Evolutionary conservation across 129 eudicot genomes (phyloP).

Genomic region (Artemisia argyi): DNA sequence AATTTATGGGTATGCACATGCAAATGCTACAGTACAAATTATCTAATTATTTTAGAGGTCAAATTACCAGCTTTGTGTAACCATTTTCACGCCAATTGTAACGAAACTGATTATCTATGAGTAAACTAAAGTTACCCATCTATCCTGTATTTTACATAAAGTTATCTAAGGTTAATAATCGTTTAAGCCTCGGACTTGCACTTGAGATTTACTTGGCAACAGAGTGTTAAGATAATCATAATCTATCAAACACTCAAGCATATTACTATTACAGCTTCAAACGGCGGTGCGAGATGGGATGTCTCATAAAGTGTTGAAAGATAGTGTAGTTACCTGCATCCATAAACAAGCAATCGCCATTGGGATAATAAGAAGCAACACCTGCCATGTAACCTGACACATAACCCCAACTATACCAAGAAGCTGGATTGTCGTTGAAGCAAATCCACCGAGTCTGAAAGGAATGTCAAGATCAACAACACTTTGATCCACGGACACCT

Average conservation of each 20-base stretch:
- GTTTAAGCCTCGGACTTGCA: too few species aligned
- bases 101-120: too few species aligned
- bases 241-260: too few species aligned
- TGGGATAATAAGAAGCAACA: slow-evolving; percentile 85
- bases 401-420: slow-evolving; percentile 90
- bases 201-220: too few species aligned
- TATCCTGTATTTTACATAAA: too few species aligned
- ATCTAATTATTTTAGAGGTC: too few species aligned
- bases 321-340: slow-evolving; percentile 79
- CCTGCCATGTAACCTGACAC: slow-evolving; percentile 87
- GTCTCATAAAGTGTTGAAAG: not conserved
- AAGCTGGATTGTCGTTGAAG: slow-evolving; percentile 90
- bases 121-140: too few species aligned
- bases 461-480: slow-evolving; percentile 95
- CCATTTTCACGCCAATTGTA: too few species aligned
- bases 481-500: slow-evolving; percentile 96
- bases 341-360: slow-evolving; percentile 94
- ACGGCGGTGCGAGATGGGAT: not conserved
- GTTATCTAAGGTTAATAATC: too few species aligned
- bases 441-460: slow-evolving; percentile 93
- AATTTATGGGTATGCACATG: slow-evolving; percentile 1
- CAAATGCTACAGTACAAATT: not conserved
- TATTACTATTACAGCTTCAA: not conserved
- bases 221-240: too few species aligned
- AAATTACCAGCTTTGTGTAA: too few species aligned